Base-by-base conservation (phyloP, 192 early-diverging fungal species). In the Blastocladiella britannica region DNA sequence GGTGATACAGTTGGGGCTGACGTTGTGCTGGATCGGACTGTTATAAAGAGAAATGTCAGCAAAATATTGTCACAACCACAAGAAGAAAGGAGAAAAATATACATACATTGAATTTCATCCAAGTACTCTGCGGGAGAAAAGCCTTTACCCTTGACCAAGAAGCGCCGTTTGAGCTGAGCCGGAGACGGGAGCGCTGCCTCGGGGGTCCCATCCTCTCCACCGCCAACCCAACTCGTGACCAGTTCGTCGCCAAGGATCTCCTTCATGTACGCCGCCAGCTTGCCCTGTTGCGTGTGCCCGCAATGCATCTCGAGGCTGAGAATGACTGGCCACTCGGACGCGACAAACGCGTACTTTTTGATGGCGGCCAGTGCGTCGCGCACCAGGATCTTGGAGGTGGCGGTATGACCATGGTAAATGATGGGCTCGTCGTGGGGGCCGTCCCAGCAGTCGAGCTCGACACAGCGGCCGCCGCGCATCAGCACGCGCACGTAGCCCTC, bases 361-460 rank as follows among this genome's bases (percentile, higher is more conserved):
- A 94, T 89, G 3, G 83, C 86, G 53, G 85, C 79, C 26, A 93
- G 74, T 2, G 81, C 88, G 60, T 91, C 87, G 23, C 75, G 73
- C 60, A 94, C 88, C 58, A 81, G 66, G 25, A 94, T 85, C 54
- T 79, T 74, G 2, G 81, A 75, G 7, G 88, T 89, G n/a, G 72
- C 76, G 3, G 90, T 89, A 55, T 74, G 72, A 1, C 89, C 89
- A 60, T 94, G 91, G 52, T 81, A 86, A 23, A 92, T 80, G 5
- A 87, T 58, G 15, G 89, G 88, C 53, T 78, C 70, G 23, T 80
- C 82, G 54, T 78, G 75, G 8, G 81, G 66, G 0, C 89, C 87
- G 69, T 94, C 88, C 78, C 86, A 93, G 60, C 86, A 87, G 66
- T 94, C 91, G 52, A 92, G 62, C 68, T 92, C 89, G n/a, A 93